phyloP scores from a whole-genome alignment of 768 basidiomycete genomes.

The Mycena floridula region DNA sequence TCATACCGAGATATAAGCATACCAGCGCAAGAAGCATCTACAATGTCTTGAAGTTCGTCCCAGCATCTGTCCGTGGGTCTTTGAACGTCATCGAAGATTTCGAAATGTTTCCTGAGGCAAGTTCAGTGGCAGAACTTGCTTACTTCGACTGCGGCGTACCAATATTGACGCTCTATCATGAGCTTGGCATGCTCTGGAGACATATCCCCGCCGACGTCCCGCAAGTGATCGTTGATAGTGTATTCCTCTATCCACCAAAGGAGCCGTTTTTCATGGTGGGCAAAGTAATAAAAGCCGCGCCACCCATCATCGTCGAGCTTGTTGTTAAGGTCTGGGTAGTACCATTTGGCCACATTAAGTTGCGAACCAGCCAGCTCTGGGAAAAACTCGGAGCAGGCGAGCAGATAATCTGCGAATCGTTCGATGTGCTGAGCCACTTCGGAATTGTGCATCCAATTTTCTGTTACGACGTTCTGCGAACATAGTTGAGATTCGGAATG shows the following conservation, averaged over 20 bases:
- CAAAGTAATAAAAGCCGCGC: background rate
- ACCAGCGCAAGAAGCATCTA: no score
- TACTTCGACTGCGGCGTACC: no score
- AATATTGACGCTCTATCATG: background rate
- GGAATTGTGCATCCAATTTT: background rate
- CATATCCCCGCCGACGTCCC: background rate
- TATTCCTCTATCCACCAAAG: background rate
- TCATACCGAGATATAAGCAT: no score
- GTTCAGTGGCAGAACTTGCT: background rate
- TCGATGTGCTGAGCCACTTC: background rate
- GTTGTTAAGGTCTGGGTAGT: no score
- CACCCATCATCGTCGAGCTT: background rate
- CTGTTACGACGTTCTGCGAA: background rate
- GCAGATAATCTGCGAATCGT: background rate
- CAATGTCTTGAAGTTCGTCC: no score
- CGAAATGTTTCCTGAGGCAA: background rate
- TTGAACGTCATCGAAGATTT: background rate
- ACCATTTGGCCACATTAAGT: no score
- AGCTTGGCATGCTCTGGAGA: background rate
- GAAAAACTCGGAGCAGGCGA: background rate
- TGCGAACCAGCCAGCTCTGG: no score
- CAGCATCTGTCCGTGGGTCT: no score
- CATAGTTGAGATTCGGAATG: background rate
- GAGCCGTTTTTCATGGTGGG: background rate
- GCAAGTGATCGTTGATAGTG: background rate